Percentiles rank a stretch among this genome's conserved stretches.
Conservation (phyloP, 208 protist genomes). For the Ichthyophonus hoferi region DNA sequence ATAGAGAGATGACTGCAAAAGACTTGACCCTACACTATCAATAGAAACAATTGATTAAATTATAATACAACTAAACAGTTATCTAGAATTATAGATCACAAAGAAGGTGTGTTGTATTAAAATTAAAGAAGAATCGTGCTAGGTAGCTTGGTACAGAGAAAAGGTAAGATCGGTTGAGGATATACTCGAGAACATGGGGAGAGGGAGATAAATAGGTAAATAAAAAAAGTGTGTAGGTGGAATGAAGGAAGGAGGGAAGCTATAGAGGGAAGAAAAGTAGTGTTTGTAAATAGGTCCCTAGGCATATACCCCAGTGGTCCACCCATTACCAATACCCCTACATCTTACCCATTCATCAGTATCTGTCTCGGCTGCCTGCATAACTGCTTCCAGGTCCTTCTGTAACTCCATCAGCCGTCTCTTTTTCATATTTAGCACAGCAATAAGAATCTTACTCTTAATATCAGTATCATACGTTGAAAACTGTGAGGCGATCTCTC, state of each 20-base stretch:
- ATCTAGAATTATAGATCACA: too few relatives aligned
- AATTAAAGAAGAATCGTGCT: too few relatives aligned
- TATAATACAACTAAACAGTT: too few relatives aligned
- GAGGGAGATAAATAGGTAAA: background rate
- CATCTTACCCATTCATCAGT: constrained; percentile 23
- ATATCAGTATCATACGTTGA: constrained; percentile 8
- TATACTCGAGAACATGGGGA: background rate
- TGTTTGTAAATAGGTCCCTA: too few relatives aligned
- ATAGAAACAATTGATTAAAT: too few relatives aligned
- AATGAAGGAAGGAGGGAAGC: background rate
- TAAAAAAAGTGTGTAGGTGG: background rate
- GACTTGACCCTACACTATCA: too few relatives aligned
- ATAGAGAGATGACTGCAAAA: too few relatives aligned
- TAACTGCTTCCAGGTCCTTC: background rate
- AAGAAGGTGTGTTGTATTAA: too few relatives aligned
- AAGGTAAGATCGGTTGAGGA: too few relatives aligned
- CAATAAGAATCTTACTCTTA: constrained; percentile 18
- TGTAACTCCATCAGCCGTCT: background rate
- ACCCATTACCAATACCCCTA: too few relatives aligned
- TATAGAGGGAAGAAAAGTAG: background rate
- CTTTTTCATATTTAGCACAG: constrained; percentile 14
- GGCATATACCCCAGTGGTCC: too few relatives aligned
- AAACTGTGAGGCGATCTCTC: background rate
- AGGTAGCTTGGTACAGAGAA: too few relatives aligned
- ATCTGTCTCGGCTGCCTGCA: background rate